Percentiles rank a stretch among this genome's conserved stretches.
These are phyloP conservation scores for Bacterosira constricta DNA, from an alignment of 108 stramenopile species.

Conservation along the genomic window DNA sequence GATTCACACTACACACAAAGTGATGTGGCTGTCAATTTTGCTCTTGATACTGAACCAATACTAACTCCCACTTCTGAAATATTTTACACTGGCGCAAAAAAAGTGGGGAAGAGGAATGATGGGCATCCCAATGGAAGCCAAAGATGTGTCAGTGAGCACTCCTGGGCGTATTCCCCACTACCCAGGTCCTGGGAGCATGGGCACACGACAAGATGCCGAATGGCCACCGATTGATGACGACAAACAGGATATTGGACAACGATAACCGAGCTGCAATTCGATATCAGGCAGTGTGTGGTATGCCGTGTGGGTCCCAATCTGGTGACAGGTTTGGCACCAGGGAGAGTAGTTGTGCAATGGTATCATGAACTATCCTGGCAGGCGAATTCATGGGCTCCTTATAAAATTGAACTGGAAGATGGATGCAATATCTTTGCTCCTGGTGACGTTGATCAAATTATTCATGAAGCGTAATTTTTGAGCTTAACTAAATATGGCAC, in stretches of 20 bases:
- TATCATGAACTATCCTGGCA: slow-evolving; percentile 88
- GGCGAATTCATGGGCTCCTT: slow-evolving; percentile 81
- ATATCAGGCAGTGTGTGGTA: slow-evolving; percentile 67
- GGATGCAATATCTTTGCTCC: slow-evolving; percentile 92
- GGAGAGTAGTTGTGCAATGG: slow-evolving; percentile 73
- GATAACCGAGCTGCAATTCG: slow-evolving; percentile 60
- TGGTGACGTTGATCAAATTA: slow-evolving; percentile 79
- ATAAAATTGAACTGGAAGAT: slow-evolving; percentile 87
- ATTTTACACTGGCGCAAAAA: too few species aligned
- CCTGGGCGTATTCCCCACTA: slow-evolving; percentile 57
- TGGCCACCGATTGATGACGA: slow-evolving; percentile 73
- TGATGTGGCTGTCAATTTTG: not conserved
- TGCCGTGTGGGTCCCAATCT: slow-evolving; percentile 88
- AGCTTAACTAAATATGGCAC: too few species aligned
- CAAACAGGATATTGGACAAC: too few species aligned
- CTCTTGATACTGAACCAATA: too few species aligned
- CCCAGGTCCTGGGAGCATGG: slow-evolving; percentile 71
- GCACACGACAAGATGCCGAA: slow-evolving; percentile 71
- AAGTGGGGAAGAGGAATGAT: slow-evolving; percentile 75
- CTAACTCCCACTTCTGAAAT: too few species aligned
- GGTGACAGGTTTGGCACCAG: slow-evolving; percentile 80
- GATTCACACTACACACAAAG: too few species aligned
- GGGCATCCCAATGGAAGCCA: slow-evolving; percentile 72
- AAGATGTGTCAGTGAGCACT: slow-evolving; percentile 73
- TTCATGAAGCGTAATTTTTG: too few species aligned